These are phyloP conservation scores for Leucoagaricus sp. DNA, from an alignment of 1,284 basidiomycete genomes.

Conservation along the genomic window DNA sequence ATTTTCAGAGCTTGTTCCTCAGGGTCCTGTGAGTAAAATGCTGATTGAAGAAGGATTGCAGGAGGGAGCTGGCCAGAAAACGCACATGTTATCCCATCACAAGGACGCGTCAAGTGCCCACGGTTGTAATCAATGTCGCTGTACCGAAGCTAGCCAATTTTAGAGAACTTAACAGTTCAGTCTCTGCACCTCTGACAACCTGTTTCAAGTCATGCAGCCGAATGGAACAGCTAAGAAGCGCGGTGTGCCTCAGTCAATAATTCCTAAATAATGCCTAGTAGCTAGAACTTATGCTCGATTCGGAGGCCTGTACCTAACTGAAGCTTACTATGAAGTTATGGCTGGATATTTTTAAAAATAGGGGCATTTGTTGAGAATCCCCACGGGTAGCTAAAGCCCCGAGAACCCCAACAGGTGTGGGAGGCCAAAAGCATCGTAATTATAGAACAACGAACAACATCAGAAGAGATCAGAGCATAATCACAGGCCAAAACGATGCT, in stretches of 20 bases:
- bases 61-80: not conserved
- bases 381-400: not conserved
- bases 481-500: constrained; percentile 2
- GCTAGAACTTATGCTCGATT: too few species aligned
- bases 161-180: not conserved
- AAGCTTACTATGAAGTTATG: too few species aligned
- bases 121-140: constrained; percentile 3
- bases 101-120: constrained; percentile 10
- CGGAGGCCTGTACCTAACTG: too few species aligned
- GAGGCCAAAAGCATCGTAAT: not conserved
- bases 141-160: not conserved
- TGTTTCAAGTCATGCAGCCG: too few species aligned
- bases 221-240: too few species aligned
- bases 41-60: constrained; percentile 5
- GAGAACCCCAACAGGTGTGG: not conserved
- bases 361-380: too few species aligned
- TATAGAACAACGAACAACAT: not conserved
- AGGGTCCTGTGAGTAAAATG: not conserved
- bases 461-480: not conserved
- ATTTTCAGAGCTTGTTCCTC: constrained; percentile 4
- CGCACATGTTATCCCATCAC: constrained; percentile 13
- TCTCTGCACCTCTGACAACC: not conserved
- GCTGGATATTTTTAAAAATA: too few species aligned
- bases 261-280: too few species aligned
- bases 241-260: too few species aligned